phyloP scores from a whole-genome alignment of 495 filamentous ascomycete species.

The Penicillium nucicola region DNA sequence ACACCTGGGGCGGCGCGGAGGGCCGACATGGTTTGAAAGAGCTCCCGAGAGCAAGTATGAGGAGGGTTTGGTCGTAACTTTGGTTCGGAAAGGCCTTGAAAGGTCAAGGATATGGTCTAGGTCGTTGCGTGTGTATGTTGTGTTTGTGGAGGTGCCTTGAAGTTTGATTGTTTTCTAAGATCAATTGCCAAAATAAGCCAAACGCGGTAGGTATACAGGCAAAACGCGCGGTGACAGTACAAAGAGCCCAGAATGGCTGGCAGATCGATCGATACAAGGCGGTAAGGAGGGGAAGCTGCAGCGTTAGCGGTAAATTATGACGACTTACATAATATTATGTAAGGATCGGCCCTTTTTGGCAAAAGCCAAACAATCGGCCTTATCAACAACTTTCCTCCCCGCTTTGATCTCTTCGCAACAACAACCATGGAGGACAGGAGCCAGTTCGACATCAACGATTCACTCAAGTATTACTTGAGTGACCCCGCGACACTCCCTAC shows the following conservation, averaged over 20 bases:
- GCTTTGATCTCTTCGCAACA: constrained; percentile 10
- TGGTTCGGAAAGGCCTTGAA: neutral
- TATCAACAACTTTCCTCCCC: constrained; percentile 22
- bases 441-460: constrained; percentile 91
- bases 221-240: neutral
- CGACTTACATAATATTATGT: neutral
- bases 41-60: too few species aligned
- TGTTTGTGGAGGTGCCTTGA: too few species aligned
- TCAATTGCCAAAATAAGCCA: neutral
- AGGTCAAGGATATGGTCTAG: neutral
- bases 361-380: constrained; percentile 30
- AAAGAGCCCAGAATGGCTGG: neutral
- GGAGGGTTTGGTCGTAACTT: too few species aligned
- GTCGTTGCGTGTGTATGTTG: neutral
- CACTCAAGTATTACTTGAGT: constrained; percentile 92
- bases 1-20: constrained; percentile 23
- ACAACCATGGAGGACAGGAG: constrained; percentile 69
- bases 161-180: neutral
- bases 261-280: constrained; percentile 1
- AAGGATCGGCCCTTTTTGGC: constrained; percentile 4
- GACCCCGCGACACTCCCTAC: constrained; percentile 81
- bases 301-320: constrained; percentile 2
- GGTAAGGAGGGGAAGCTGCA: neutral
- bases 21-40: constrained; percentile 22
- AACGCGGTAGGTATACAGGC: neutral